Base-by-base conservation (phyloP, 352 stramenopile species). In the Phytophthora pinifolia region DNA sequence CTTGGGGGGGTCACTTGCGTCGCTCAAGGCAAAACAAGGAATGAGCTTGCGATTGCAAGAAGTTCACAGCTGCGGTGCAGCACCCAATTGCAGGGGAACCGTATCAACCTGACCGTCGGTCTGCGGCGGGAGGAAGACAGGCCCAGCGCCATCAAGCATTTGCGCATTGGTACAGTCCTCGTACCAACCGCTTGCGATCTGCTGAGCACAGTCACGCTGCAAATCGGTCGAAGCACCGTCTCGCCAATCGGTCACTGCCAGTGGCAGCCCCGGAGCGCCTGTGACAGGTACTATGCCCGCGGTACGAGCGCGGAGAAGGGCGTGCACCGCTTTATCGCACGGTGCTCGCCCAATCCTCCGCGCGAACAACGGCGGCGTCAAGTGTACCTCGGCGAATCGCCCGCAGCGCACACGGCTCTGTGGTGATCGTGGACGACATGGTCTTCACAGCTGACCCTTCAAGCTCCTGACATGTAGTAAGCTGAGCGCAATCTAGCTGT, bases 121-220 rank as follows among this genome's bases (percentile, higher is more conserved):
- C 35, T 20, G 39, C 6, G 18, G 38, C 31, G 17, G 39, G 39
- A 30, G 20, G 14, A 27, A 17, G 7, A 45, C 12, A n/a, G 9
- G 20, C 10, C 20, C 15, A 10, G 20, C 30, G 30, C 38, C 38
- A 46, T 32, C 39, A 38, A 29, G 25, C 25, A 29, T 29, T 29
- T 32, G 22, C 39, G 10, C 39, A 25, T 32, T 20, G 30, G 39
- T 25, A 46, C 14, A 13, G 32, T 38, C 39, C n/a, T n/a, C n/a
- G n/a, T n/a, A n/a, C n/a, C n/a, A n/a, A n/a, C n/a, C 22, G 18
- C 30, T 51, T 15, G 17, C 46, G 47, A 64, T 53, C 43, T 45
- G 37, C 38, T 64, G 55, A 64, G 55, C 47, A 59, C 55, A 56
- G 55, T 47, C 55, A 64, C 53, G 42, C 8, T 33, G 37, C 36